These are phyloP conservation scores for Cryphonectria japonica DNA, from an alignment of 2,329 filamentous ascomycete genomes.

Conservation along the genomic window DNA sequence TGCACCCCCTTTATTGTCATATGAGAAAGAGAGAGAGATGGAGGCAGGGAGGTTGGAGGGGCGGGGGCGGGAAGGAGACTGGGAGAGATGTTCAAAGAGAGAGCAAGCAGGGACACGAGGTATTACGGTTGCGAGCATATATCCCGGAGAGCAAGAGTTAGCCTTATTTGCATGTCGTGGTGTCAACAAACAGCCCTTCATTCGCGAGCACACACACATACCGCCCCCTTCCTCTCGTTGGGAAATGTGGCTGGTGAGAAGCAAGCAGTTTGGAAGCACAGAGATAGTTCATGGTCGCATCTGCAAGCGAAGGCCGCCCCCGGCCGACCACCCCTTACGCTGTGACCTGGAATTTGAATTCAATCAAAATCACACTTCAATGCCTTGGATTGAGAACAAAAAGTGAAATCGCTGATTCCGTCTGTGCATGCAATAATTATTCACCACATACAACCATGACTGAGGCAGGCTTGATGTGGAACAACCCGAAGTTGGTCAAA, in stretches of 20 bases:
- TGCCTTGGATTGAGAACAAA: neutral
- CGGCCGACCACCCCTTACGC: neutral
- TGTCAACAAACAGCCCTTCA: conserved; percentile 16
- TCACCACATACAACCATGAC: neutral
- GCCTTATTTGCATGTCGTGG: conserved; percentile 17
- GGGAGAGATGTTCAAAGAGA: neutral
- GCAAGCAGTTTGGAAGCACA: conserved; percentile 14
- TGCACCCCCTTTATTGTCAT: neutral
- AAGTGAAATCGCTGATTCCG: neutral
- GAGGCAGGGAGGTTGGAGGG: neutral
- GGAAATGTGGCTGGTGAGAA: neutral
- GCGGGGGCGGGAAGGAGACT: neutral
- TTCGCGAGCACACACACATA: conserved; percentile 12
- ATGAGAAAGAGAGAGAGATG: neutral
- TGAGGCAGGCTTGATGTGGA: neutral
- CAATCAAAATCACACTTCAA: conserved; percentile 1
- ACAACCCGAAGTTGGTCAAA: neutral
- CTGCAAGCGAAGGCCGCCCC: neutral
- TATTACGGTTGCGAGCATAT: conserved; percentile 16
- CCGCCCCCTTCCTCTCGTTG: neutral
- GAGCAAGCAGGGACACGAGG: neutral
- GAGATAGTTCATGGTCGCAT: conserved; percentile 17
- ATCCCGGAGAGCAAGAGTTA: conserved; percentile 12
- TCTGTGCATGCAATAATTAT: neutral
- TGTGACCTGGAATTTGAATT: conserved; percentile 13